phyloP scores from a whole-genome alignment of 2,329 filamentous ascomycete genomes.

The Myriosclerotinia scirpicola region DNA sequence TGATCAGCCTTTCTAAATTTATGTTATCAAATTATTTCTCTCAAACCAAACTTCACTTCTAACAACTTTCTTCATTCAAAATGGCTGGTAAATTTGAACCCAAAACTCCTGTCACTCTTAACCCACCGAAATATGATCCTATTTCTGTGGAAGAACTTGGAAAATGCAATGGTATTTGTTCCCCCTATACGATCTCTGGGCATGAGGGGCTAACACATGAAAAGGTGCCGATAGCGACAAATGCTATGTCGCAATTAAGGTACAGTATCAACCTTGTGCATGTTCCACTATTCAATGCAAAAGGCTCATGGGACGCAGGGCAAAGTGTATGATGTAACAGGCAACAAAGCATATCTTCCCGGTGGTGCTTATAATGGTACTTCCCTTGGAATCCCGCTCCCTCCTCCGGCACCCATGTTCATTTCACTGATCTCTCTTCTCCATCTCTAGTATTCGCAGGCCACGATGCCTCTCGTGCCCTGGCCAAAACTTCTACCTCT shows the following conservation, averaged over 20 bases:
- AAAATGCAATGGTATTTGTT: slow-evolving; percentile 73
- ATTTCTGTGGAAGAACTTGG: slow-evolving; percentile 80
- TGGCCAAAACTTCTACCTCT: slow-evolving; percentile 85
- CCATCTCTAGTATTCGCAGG: slow-evolving; percentile 77
- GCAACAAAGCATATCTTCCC: slow-evolving; percentile 81
- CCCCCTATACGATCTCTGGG: neutral
- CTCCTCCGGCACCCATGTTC: neutral
- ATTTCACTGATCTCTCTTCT: neutral
- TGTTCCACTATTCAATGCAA: neutral
- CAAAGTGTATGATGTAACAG: slow-evolving; percentile 89
- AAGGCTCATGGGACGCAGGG: slow-evolving; percentile 55
- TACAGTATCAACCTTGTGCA: slow-evolving; percentile 33
- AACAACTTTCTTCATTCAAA: slow-evolving; percentile 14
- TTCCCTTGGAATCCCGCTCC: slow-evolving; percentile 30
- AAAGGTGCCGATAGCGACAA: slow-evolving; percentile 64
- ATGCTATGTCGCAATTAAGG: slow-evolving; percentile 71
- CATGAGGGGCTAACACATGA: slow-evolving; percentile 13
- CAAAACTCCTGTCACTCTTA: slow-evolving; percentile 71
- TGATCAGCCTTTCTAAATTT: slow-evolving; percentile 3
- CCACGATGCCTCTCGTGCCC: slow-evolving; percentile 90
- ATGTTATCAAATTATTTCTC: neutral
- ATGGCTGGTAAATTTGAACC: slow-evolving; percentile 74
- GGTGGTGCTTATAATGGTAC: slow-evolving; percentile 83
- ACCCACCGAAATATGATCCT: slow-evolving; percentile 82
- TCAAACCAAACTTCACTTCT: neutral